Base-by-base conservation (phyloP, 768 basidiomycete genomes). In the Auricularia auricula-judae region DNA sequence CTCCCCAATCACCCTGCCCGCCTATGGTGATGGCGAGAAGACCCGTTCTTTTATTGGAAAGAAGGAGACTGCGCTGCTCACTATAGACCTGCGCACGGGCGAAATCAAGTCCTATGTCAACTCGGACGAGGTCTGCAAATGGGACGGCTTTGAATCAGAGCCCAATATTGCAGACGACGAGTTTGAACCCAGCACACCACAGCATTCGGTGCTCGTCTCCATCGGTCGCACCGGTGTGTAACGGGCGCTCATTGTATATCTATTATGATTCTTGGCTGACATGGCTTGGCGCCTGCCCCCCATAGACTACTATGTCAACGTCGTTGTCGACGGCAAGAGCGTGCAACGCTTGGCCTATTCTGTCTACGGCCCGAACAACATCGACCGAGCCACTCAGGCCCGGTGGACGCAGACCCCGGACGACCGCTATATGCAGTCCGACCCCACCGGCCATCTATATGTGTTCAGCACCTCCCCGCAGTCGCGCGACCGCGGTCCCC, bases 281-380 rank as follows among this genome's bases (percentile, higher is more conserved):
- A 54, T 63, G 65, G 66, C 66, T 61, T 70, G 35, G 65, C 73
- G 35, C 72, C 71, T 47, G 29, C 29, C 29, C 29, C 29, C 29
- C 58, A 69, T 74, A 92, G 96, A 98, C 72, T 98, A 98, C 71
- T 86, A 91, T 66, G 85, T 99, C 75, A 23, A 70, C 76, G 1
- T 66, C 74, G 3, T 72, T 74, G 29, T 73, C 73, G 7, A 74
- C 71, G 18, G 71, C 81, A 4, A 83, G 81, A 23, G 65, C 34
- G 77, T 84, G 12, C 96, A 98, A 70, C 90, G 90, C 63, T 82
- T 98, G 16, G 86, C 87, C 0, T 97, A 94, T 74, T 96, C 95
- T 0, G 84, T 87, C 0, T 98, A 98, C 73, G 92, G 93, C 0
- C 93, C 96, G 4, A 95, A 95, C 73, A 93, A 89, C 71, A 86